Conservation (phyloP, 2,329 filamentous ascomycete species). For the Proliferodiscus dingleyae region DNA sequence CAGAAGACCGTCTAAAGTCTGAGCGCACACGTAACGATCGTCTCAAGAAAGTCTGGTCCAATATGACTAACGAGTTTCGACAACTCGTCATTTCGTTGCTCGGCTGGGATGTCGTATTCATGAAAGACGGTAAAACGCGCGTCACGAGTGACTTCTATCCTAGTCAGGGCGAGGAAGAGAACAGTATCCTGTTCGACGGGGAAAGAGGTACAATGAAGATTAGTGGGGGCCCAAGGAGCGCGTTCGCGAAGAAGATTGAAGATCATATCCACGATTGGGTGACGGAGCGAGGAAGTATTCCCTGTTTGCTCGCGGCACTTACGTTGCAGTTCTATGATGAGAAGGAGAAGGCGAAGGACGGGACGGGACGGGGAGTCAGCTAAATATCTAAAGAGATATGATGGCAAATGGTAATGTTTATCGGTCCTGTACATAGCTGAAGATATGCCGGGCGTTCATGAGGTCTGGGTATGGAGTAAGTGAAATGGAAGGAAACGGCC, state of each 20-base stretch:
- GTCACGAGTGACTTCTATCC: slow-evolving; percentile 84
- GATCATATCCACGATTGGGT: slow-evolving; percentile 95
- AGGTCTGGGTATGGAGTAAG: no score
- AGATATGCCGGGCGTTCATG: no score
- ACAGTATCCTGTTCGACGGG: slow-evolving; percentile 79
- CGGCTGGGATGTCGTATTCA: slow-evolving; percentile 92
- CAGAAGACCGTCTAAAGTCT: slow-evolving; percentile 62
- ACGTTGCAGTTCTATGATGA: slow-evolving; percentile 92
- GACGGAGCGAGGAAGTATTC: slow-evolving; percentile 86
- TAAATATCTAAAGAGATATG: no score
- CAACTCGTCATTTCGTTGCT: slow-evolving; percentile 89
- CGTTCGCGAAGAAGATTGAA: slow-evolving; percentile 79
- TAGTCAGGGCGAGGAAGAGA: slow-evolving; percentile 57
- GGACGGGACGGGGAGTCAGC: slow-evolving; percentile 24
- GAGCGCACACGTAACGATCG: slow-evolving; percentile 79
- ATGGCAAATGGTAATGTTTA: no score
- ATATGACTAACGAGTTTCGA: slow-evolving; percentile 90
- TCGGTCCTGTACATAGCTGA: no score
- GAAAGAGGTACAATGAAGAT: slow-evolving; percentile 98
- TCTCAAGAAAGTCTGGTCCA: slow-evolving; percentile 86
- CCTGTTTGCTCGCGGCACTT: slow-evolving; percentile 84
- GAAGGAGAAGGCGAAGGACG: slow-evolving; percentile 21
- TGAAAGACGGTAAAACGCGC: slow-evolving; percentile 93
- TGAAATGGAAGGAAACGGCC: no score
- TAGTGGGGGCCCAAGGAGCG: slow-evolving; percentile 78